A percentile compares a stretch with the other conserved stretches of the same genome.
These are phyloP conservation scores for Diatrype stigma DNA, from an alignment of 2,329 filamentous ascomycete species.

Conservation along the genomic window DNA sequence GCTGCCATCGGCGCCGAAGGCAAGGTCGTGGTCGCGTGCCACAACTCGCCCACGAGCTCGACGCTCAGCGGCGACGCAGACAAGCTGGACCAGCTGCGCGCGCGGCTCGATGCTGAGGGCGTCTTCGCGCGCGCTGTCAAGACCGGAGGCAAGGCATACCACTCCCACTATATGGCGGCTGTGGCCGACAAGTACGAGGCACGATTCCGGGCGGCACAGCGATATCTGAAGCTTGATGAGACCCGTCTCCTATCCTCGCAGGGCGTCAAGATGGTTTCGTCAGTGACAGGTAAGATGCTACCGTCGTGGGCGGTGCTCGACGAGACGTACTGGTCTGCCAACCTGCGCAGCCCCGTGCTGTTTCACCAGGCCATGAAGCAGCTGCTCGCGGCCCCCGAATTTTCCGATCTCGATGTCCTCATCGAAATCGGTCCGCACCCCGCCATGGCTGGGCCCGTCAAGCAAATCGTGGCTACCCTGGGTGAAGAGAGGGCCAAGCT, in stretches of 20 bases:
- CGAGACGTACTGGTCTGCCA: neutral
- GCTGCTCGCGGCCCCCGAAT: neutral
- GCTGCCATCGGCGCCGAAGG: neutral
- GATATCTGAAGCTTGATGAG: neutral
- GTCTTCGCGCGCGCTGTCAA: slow-evolving; percentile 3
- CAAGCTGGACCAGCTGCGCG: slow-evolving; percentile 1
- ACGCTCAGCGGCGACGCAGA: slow-evolving; percentile 6
- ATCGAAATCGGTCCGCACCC: slow-evolving; percentile 25
- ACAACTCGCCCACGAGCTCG: slow-evolving; percentile 5
- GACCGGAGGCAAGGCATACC: slow-evolving; percentile 5
- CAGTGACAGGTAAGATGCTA: neutral
- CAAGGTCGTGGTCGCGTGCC: slow-evolving; percentile 4
- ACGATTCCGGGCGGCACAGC: neutral
- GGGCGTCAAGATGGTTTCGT: neutral
- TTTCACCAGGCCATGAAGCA: neutral
- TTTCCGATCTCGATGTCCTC: neutral
- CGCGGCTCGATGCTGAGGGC: neutral
- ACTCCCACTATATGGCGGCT: slow-evolving; percentile 8
- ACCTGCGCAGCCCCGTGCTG: neutral
- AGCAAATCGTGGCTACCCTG: slow-evolving; percentile 28
- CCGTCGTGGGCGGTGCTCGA: neutral
- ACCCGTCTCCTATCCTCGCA: neutral
- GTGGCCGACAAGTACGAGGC: slow-evolving; percentile 1
- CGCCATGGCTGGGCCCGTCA: slow-evolving; percentile 26
- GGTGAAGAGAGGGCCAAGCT: slow-evolving; percentile 9